Base-by-base conservation (phyloP, 495 filamentous ascomycete genomes). In the Penicillium waksmanii region DNA sequence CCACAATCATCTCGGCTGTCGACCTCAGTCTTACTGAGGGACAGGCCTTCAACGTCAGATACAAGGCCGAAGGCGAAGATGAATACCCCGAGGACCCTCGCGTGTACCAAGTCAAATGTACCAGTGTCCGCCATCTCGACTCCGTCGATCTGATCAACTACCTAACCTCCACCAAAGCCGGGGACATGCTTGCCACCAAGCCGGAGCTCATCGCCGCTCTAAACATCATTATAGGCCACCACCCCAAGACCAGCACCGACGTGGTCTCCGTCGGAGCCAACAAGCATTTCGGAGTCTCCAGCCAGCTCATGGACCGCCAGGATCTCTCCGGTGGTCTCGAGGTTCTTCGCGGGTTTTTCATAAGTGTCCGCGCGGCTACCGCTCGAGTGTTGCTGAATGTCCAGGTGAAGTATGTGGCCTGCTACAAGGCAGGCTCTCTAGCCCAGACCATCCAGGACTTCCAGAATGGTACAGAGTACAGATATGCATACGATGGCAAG, bases 291-390 rank as follows among this genome's bases (percentile, higher is more conserved):
- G 69, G 71, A 5, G 23, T 35, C 61, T 78, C 11, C 48, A 61
- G 7, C 48, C 55, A 13, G 59, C 35, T 61, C 0, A 57, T 63
- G 3, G 79, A 82, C 42, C 69, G 56, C 7, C 68, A 58, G 27
- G 61, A 66, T 34, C 69, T 81, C 0, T 68, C 66, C 9, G 67
- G 66, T 11, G 81, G 80, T 7, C 69, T 85, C 0, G 68, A 80
- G 1, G 80, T 82, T 3, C 69, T 88, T 0, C 82, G 88, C 51
- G 89, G 89, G 0, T 91, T 82, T 62, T 89, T 89, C 58, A 77
- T 86, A 53, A 90, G 87, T 70, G 82, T 87, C 15, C 85, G 88
- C 21, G 76, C 82, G 0, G 86, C 85, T 9, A 90, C 89, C 3
- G 81, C 83, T 3, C 80, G 87, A 6, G 63, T 89, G 10, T 73